Conservation (phyloP, 2,329 filamentous ascomycete species). For the Fusarium concolor region DNA sequence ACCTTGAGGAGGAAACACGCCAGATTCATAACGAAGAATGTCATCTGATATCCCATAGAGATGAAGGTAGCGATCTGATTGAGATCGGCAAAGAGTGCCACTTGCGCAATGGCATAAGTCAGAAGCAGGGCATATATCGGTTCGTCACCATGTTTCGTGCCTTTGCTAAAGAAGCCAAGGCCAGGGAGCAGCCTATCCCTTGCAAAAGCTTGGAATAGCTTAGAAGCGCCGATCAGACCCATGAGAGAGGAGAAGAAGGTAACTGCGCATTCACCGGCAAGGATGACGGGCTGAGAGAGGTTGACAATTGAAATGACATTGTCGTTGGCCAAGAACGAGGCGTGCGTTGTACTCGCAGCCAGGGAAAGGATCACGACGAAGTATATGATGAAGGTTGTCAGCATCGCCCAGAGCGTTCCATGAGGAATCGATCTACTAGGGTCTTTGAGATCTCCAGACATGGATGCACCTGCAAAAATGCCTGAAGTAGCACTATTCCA, state of each 20-base stretch:
- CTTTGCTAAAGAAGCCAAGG: slow-evolving; percentile 77
- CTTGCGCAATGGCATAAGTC: slow-evolving; percentile 79
- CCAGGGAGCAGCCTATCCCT: slow-evolving; percentile 84
- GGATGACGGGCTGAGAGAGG: slow-evolving; percentile 76
- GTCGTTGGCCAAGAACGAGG: slow-evolving; percentile 77
- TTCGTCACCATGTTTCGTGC: slow-evolving; percentile 77
- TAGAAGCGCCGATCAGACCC: slow-evolving; percentile 87
- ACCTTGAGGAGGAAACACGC: slow-evolving; percentile 90
- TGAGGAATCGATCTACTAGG: slow-evolving; percentile 87
- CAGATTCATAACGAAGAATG: slow-evolving; percentile 88
- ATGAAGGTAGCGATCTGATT: slow-evolving; percentile 92
- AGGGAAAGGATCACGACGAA: slow-evolving; percentile 81
- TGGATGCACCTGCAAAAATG: slow-evolving; percentile 80
- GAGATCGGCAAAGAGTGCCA: slow-evolving; percentile 84
- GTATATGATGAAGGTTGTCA: slow-evolving; percentile 81
- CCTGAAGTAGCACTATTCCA: slow-evolving; percentile 60
- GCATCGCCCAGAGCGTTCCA: slow-evolving; percentile 83
- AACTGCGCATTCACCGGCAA: slow-evolving; percentile 85
- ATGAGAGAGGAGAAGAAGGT: slow-evolving; percentile 88
- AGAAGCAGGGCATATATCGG: slow-evolving; percentile 80
- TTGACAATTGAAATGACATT: slow-evolving; percentile 88
- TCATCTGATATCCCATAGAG: slow-evolving; percentile 94
- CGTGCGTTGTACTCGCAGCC: slow-evolving; percentile 79
- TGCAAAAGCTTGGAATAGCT: slow-evolving; percentile 84
- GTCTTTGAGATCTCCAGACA: slow-evolving; percentile 87